Evolutionary conservation across 2,329 filamentous ascomycete genomes (phyloP).

Genomic region (Magnaporthiopsis incrustans): DNA sequence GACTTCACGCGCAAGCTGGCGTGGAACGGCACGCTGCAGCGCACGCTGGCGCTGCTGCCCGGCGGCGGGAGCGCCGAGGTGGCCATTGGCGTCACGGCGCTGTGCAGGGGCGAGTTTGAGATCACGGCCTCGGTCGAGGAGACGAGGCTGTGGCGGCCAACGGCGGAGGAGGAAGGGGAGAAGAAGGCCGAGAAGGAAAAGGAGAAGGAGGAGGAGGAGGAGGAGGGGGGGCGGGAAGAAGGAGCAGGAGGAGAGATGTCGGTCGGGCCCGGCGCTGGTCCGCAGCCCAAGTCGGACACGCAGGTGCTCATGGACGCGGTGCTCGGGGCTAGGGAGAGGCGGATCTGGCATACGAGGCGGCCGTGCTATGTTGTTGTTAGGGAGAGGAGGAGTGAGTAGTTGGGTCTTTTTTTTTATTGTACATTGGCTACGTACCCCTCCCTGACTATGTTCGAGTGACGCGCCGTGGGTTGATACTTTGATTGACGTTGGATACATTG

Average conservation of each 20-base stretch:
- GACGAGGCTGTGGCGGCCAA: slow-evolving; percentile 44
- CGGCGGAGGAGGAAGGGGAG: slow-evolving; percentile 1
- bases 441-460: no score
- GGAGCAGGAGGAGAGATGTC: slow-evolving; percentile 13
- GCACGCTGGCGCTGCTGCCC: slow-evolving; percentile 57
- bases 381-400: slow-evolving; percentile 25
- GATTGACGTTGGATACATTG: neutral
- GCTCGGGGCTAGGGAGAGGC: slow-evolving; percentile 50
- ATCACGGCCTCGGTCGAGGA: slow-evolving; percentile 77
- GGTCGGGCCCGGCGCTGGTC: slow-evolving; percentile 3
- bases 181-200: slow-evolving; percentile 14
- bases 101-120: slow-evolving; percentile 78
- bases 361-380: slow-evolving; percentile 46
- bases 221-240: slow-evolving; percentile 16
- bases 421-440: neutral
- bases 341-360: slow-evolving; percentile 57
- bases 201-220: slow-evolving; percentile 15
- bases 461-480: neutral
- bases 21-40: slow-evolving; percentile 80
- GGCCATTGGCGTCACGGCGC: slow-evolving; percentile 61
- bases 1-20: slow-evolving; percentile 76
- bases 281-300: slow-evolving; percentile 41
- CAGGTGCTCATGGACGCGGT: slow-evolving; percentile 50
- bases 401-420: neutral
- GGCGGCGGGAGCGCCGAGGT: slow-evolving; percentile 51